These are phyloP conservation scores for Claviceps quebecensis DNA, from an alignment of 2,329 filamentous ascomycete species.

Conservation along the genomic window DNA sequence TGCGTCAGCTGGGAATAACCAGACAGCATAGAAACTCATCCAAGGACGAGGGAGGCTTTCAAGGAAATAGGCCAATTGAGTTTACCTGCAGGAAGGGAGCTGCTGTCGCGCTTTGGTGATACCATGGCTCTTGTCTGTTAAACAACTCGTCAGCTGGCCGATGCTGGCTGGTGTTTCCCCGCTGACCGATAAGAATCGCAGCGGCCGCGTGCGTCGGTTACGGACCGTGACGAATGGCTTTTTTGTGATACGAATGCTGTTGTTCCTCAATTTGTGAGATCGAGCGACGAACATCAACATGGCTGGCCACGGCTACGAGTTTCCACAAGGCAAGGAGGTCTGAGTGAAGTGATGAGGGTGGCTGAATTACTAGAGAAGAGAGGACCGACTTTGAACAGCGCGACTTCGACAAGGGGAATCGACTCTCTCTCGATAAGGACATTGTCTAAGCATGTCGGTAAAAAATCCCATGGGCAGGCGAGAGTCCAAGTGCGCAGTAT, in stretches of 20 bases:
- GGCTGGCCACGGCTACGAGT: conserved; percentile 11
- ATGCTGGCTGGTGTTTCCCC: neutral
- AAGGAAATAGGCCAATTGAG: neutral
- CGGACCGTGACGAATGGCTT: conserved; percentile 9
- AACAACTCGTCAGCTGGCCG: neutral
- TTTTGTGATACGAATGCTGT: conserved; percentile 16
- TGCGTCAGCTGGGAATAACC: neutral
- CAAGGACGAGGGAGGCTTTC: neutral
- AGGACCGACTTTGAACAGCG: conserved; percentile 1
- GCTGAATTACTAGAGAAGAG: neutral
- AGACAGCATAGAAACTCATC: neutral
- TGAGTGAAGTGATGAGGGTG: neutral
- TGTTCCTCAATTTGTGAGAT: conserved; percentile 20
- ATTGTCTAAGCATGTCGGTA: neutral
- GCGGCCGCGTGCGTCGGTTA: neutral
- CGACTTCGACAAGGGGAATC: neutral
- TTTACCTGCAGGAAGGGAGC: conserved; percentile 39
- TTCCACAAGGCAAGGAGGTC: neutral
- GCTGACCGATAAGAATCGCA: neutral
- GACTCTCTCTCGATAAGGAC: neutral
- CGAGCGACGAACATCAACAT: conserved; percentile 22
- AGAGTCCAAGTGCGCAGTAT: no score
- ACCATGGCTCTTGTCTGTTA: conserved; percentile 31
- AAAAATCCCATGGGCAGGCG: neutral
- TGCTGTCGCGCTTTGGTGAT: conserved; percentile 38